These are phyloP conservation scores for Rhodamnia rubescens DNA, from an alignment of 345 rosid species.

Conservation along the genomic window DNA sequence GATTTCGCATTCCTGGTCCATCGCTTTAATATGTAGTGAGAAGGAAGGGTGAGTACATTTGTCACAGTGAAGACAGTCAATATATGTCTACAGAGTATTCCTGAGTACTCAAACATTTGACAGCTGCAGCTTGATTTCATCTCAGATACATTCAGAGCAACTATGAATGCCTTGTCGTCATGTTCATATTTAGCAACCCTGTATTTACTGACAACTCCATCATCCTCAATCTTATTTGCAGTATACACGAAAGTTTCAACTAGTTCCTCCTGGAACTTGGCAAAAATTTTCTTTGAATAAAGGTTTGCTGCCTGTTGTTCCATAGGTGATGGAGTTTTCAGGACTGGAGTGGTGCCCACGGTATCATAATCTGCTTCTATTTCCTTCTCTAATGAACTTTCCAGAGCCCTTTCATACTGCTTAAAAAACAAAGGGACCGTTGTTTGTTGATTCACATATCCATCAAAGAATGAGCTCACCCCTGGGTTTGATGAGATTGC, in stretches of 20 bases:
- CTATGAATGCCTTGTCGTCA: constrained; percentile 45
- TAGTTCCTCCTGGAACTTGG: constrained; percentile 62
- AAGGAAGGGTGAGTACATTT: constrained; percentile 53
- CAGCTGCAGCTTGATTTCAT: constrained; percentile 54
- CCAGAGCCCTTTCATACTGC: constrained; percentile 53
- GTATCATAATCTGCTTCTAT: constrained; percentile 61
- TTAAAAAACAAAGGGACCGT: constrained; percentile 44
- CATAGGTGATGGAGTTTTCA: constrained; percentile 66
- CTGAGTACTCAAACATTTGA: constrained; percentile 62
- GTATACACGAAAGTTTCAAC: constrained; percentile 63
- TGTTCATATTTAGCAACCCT: constrained; percentile 57
- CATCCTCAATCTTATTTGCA: constrained; percentile 47
- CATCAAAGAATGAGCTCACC: constrained; percentile 44
- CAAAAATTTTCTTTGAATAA: constrained; percentile 45
- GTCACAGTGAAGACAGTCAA: constrained; percentile 59
- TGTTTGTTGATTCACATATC: constrained; percentile 53
- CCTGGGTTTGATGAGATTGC: constrained; percentile 49
- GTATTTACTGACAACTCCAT: constrained; percentile 27
- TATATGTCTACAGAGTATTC: constrained; percentile 52
- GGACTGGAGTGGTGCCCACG: constrained; percentile 30
- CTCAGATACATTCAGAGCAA: constrained; percentile 28
- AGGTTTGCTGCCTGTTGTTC: constrained; percentile 60
- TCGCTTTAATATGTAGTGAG: constrained; percentile 42
- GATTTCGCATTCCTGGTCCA: constrained; percentile 58
- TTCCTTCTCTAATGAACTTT: constrained; percentile 45